Conservation (phyloP, 2,329 filamentous ascomycete genomes). For the Xylariaceae sp. region DNA sequence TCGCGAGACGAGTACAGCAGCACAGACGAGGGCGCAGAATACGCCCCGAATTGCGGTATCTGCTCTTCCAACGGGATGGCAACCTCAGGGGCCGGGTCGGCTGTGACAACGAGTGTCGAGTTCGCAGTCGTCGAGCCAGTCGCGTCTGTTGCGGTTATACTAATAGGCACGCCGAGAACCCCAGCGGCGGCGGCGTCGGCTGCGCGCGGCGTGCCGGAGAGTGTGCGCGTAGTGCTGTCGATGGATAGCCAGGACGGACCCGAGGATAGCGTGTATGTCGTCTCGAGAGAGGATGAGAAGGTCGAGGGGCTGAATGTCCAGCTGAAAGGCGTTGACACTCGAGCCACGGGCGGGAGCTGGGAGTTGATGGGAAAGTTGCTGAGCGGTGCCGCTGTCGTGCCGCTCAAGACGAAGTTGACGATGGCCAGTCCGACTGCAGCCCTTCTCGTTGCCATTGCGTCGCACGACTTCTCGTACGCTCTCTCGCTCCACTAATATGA, state of each 20-base stretch:
- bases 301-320: constrained; percentile 72
- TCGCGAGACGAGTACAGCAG: constrained; percentile 48
- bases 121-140: constrained; percentile 60
- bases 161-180: constrained; percentile 57
- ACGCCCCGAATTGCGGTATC: constrained; percentile 53
- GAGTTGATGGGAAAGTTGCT: constrained; percentile 73
- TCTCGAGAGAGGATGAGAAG: constrained; percentile 55
- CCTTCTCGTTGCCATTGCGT: too few relatives aligned
- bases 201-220: constrained; percentile 66
- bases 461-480: too few relatives aligned
- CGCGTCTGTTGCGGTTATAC: constrained; percentile 64
- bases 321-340: constrained; percentile 61
- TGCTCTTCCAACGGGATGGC: constrained; percentile 54
- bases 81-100: constrained; percentile 49
- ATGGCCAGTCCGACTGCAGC: not conserved
- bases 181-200: constrained; percentile 32
- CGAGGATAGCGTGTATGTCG: constrained; percentile 62
- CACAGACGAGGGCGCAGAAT: constrained; percentile 57
- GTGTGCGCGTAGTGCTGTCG: constrained; percentile 57
- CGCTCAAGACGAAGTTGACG: constrained; percentile 1
- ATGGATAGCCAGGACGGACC: constrained; percentile 73
- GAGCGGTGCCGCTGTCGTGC: constrained; percentile 35
- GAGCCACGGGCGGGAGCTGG: constrained; percentile 76
- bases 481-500: too few relatives aligned
- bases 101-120: constrained; percentile 67